Evolutionary conservation across 2,329 filamentous ascomycete species (phyloP).

Genomic region (Trichoderma simmonsii): DNA sequence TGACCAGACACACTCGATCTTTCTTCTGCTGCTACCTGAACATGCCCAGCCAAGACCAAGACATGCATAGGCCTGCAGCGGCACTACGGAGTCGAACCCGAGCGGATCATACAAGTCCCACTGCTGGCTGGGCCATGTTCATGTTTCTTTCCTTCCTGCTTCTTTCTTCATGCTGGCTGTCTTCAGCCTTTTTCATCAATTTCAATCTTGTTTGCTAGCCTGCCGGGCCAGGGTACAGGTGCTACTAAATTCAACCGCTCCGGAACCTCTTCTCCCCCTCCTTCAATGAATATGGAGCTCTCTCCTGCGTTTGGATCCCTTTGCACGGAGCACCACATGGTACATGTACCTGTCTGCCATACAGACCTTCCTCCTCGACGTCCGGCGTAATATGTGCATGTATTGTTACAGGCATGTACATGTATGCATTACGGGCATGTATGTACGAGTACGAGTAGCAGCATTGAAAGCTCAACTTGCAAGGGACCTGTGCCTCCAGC

Average conservation of each 20-base stretch:
- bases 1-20: neutral
- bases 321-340: neutral
- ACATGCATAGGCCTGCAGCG: constrained; percentile 8
- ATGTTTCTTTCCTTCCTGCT: neutral
- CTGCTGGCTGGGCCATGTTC: neutral
- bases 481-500: neutral
- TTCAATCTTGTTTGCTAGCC: neutral
- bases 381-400: neutral
- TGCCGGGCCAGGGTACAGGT: neutral
- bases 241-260: neutral
- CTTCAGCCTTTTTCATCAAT: neutral
- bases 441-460: no score
- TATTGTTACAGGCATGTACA: neutral
- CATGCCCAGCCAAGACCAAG: neutral
- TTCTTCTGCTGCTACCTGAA: neutral
- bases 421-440: neutral
- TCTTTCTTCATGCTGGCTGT: neutral
- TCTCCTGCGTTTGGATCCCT: neutral
- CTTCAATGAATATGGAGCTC: neutral
- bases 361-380: no score
- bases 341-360: neutral
- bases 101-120: neutral
- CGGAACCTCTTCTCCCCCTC: neutral
- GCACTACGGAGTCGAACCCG: constrained; percentile 16
- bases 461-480: neutral